phyloP scores from a whole-genome alignment of 495 filamentous ascomycete species.

The Lasiosphaeria hispida region DNA sequence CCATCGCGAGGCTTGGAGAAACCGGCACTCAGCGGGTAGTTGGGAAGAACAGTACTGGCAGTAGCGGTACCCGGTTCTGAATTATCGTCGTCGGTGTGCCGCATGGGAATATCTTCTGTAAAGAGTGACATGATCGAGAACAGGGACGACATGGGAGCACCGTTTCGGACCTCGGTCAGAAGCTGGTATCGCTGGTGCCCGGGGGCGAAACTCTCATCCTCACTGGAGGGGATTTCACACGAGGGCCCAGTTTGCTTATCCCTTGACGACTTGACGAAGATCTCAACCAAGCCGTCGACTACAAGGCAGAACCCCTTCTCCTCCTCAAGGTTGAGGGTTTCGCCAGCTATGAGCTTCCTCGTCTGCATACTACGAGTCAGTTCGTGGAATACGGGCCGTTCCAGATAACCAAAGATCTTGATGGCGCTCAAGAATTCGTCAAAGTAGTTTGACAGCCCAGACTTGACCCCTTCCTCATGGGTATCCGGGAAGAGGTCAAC shows the following conservation, averaged over 20 bases:
- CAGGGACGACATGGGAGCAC: constrained; percentile 95
- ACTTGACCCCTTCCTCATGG: constrained; percentile 85
- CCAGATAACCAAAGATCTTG: constrained; percentile 97
- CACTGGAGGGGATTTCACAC: constrained; percentile 54
- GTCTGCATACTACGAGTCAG: constrained; percentile 98
- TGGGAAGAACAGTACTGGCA: constrained; percentile 24
- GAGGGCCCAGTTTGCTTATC: constrained; percentile 38
- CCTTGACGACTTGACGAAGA: constrained; percentile 89
- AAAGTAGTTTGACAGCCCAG: constrained; percentile 88
- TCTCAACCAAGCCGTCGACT: constrained; percentile 94
- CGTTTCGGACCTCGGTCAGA: constrained; percentile 96
- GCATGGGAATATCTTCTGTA: constrained; percentile 87
- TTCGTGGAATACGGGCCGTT: constrained; percentile 95
- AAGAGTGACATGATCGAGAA: constrained; percentile 97
- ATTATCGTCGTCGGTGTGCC: constrained; percentile 61
- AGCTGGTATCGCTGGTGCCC: constrained; percentile 78
- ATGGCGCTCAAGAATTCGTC: constrained; percentile 99
- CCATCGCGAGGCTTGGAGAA: constrained; percentile 44
- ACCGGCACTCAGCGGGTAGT: constrained; percentile 44
- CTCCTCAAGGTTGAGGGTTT: constrained; percentile 91
- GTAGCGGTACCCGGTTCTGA: constrained; percentile 19
- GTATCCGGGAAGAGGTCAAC: constrained; percentile 92
- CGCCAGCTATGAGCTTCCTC: constrained; percentile 88
- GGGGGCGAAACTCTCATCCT: constrained; percentile 57
- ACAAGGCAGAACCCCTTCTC: constrained; percentile 98